Conservation (phyloP, 768 basidiomycete genomes). For the Mycena belliarum region DNA sequence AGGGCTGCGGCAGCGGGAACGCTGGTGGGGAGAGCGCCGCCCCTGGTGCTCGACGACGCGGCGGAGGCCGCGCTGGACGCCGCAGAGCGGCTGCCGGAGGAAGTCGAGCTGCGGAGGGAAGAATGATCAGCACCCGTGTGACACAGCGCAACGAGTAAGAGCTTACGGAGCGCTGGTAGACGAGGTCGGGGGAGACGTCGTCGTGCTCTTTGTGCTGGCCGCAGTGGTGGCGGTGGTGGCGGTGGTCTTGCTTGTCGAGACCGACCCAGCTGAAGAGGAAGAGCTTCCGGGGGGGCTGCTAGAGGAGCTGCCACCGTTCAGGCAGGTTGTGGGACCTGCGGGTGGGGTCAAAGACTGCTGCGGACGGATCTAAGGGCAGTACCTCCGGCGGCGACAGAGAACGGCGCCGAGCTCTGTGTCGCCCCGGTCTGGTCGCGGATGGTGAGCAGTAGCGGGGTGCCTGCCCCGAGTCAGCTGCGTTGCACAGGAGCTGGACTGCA, state of each 20-base stretch:
- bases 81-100: background rate
- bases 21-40: background rate
- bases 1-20: slow-evolving; percentile 2
- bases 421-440: slow-evolving; percentile 10
- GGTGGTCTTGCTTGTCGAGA: background rate
- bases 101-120: background rate
- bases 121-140: background rate
- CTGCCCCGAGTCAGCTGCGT: background rate
- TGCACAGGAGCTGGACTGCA: background rate
- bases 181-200: background rate
- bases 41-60: background rate
- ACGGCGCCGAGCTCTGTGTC: background rate
- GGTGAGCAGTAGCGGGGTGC: background rate
- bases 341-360: background rate
- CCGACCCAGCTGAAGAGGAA: background rate
- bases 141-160: background rate
- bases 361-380: background rate
- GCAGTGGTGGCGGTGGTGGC: background rate
- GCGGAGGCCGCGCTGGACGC: background rate
- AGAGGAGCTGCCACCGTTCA: background rate
- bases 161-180: background rate
- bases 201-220: background rate
- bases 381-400: slow-evolving; percentile 2
- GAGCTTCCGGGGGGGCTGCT: background rate
- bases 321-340: slow-evolving; percentile 1